These are phyloP conservation scores for Aureobasidium uvarum DNA, from an alignment of 2,329 filamentous ascomycete genomes.

Conservation along the genomic window DNA sequence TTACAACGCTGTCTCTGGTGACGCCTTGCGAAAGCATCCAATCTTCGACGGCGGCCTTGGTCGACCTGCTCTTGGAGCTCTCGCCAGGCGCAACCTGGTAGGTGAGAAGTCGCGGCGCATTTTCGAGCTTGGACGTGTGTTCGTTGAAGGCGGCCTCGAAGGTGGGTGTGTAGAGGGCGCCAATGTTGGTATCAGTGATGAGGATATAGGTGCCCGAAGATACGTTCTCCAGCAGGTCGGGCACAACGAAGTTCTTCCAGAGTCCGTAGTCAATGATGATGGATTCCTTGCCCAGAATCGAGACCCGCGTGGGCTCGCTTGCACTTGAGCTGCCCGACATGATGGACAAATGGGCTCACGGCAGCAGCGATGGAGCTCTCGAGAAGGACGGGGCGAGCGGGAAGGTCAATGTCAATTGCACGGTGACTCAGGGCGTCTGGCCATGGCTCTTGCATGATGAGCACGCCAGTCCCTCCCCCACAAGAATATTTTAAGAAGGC, in stretches of 20 bases:
- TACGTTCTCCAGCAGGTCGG: slow-evolving; percentile 75
- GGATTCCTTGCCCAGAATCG: slow-evolving; percentile 82
- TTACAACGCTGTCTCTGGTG: slow-evolving; percentile 89
- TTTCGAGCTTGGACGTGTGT: slow-evolving; percentile 43
- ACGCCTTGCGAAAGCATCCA: slow-evolving; percentile 94
- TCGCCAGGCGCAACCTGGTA: slow-evolving; percentile 89
- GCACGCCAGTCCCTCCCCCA: slow-evolving; percentile 13
- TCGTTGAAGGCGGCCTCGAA: slow-evolving; percentile 67
- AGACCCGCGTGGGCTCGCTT: slow-evolving; percentile 58
- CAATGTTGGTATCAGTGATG: slow-evolving; percentile 93
- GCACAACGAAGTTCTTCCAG: slow-evolving; percentile 76
- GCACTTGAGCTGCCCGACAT: slow-evolving; percentile 25
- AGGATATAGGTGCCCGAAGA: slow-evolving; percentile 90
- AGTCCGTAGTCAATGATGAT: slow-evolving; percentile 91
- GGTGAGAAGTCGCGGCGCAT: slow-evolving; percentile 67
- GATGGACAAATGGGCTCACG: slow-evolving; percentile 9
- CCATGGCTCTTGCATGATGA: slow-evolving; percentile 7
- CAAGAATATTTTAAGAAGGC: slow-evolving; percentile 12
- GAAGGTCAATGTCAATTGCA: background rate
- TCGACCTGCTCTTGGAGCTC: slow-evolving; percentile 87
- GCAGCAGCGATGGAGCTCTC: slow-evolving; percentile 12
- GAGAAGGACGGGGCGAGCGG: background rate
- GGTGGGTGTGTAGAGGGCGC: slow-evolving; percentile 71
- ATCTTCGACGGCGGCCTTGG: slow-evolving; percentile 94
- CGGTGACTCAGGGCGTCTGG: slow-evolving; percentile 18